Base-by-base conservation (phyloP, 345 rosid genomes). In the Melaleuca alternifolia region DNA sequence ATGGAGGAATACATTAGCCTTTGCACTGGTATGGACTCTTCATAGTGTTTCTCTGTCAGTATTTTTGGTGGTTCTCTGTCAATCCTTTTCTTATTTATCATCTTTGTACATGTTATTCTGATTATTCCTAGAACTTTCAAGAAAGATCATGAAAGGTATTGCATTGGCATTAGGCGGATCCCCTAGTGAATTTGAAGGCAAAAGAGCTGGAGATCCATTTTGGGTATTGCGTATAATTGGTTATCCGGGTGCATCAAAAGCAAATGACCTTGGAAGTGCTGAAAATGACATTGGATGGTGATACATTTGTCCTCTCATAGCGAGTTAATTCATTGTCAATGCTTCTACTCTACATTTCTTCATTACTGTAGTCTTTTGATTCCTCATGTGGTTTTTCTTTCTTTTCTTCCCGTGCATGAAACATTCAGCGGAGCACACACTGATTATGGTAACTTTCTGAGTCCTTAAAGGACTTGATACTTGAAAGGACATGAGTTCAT, bases 171-270 rank as follows among this genome's bases (percentile, higher is more conserved):
- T 95, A 86, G 91, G 93, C 3, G 94, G 97, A 89, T 90, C 93
- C 87, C 93, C 93, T 3, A 86, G 92, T 86, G 97, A 91, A 84
- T 94, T 97, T 87, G 97, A 96, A 88, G 96, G 97, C 48, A 90
- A 93, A 85, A 93, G 87, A 85, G 96, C 92, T 10, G 96, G 96
- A 85, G 95, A 97, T 84, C 92, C 99, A 54, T 97, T 96, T 93
- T 97, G 99, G 98, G 97, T 94, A 85, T 46, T 89, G 87, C 97
- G 97, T 51, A 92, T 96, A 82, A 93, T 96, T 87, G 95, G 99
- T 54, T 97, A 96, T 87, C 97, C 99, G 5, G 96, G 91, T 48
- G 86, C 86, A 82, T 85, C 92, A 28, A 51, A 52, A 82, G 91
- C 89, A 59, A 90, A 86, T 86, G 92, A 54, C 75, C 88, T 84